Evolutionary conservation across 176 grass and related monocot genomes (phyloP).

Genomic region (Guadua angustifolia): DNA sequence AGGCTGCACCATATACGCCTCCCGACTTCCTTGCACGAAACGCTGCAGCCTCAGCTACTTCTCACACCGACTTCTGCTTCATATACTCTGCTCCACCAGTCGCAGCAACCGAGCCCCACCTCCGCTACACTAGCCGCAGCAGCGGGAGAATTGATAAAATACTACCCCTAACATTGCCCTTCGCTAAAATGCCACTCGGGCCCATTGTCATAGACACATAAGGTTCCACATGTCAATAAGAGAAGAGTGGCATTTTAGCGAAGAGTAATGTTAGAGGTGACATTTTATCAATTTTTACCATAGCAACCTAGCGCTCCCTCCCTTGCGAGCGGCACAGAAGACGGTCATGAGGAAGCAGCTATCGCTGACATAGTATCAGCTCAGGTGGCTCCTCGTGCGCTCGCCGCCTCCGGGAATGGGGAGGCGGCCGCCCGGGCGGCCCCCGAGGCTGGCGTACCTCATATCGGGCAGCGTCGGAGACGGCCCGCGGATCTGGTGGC

Average conservation of each 20-base stretch:
- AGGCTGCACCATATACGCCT: neutral
- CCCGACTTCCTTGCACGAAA: slow-evolving; percentile 48
- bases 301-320: slow-evolving; percentile 20
- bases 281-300: too few relatives aligned
- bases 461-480: slow-evolving; percentile 70
- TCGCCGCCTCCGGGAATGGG: neutral
- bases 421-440: slow-evolving; percentile 36
- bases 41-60: slow-evolving; percentile 15
- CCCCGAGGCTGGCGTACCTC: slow-evolving; percentile 85
- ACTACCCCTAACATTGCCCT: too few relatives aligned
- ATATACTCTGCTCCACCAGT: slow-evolving; percentile 24
- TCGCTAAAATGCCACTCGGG: too few relatives aligned
- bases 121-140: neutral
- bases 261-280: too few relatives aligned
- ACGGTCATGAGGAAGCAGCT: slow-evolving; percentile 78
- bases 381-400: slow-evolving; percentile 45
- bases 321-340: neutral
- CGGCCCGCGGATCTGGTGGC: slow-evolving; percentile 65
- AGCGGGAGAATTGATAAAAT: too few relatives aligned
- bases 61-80: slow-evolving; percentile 11
- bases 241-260: too few relatives aligned
- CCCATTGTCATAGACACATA: too few relatives aligned
- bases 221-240: too few relatives aligned
- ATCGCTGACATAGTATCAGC: slow-evolving; percentile 49
- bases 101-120: neutral